Percentiles rank a stretch among this genome's conserved stretches.
phyloP scores from a whole-genome alignment of 2,329 filamentous ascomycete genomes.

The Drechslerella coelobrocha region DNA sequence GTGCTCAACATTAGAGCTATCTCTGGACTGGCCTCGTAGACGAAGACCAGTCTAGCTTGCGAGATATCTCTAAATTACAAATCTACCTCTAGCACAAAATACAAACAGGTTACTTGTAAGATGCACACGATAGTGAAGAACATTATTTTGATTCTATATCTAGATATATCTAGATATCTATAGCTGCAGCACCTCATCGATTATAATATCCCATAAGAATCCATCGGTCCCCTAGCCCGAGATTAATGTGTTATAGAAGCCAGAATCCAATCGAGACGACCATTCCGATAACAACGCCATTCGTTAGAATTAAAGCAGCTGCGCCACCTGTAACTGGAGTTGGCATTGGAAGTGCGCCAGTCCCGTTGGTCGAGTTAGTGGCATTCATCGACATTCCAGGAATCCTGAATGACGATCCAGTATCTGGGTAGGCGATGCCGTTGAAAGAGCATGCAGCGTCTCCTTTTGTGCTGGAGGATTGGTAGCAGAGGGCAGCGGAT shows the following conservation, averaged over 20 bases:
- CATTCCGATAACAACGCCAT: constrained; percentile 29
- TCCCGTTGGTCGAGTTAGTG: constrained; percentile 43
- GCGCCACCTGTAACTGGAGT: constrained; percentile 34
- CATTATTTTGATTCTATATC: too few species aligned
- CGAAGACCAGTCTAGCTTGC: too few species aligned
- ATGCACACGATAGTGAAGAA: too few species aligned
- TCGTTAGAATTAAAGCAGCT: constrained; percentile 26
- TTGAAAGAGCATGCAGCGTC: constrained; percentile 61
- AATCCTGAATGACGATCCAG: constrained; percentile 14
- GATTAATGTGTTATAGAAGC: constrained; percentile 42
- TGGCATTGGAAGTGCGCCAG: constrained; percentile 28
- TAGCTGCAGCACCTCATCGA: too few species aligned
- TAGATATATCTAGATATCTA: too few species aligned
- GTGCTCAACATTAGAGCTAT: too few species aligned
- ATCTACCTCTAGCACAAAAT: too few species aligned
- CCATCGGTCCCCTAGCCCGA: too few species aligned
- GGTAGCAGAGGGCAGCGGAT: constrained; percentile 59
- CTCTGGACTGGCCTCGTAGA: too few species aligned
- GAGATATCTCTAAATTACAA: too few species aligned
- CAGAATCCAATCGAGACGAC: constrained; percentile 32
- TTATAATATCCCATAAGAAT: too few species aligned
- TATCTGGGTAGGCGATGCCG: constrained; percentile 58
- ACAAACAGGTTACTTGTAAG: too few species aligned
- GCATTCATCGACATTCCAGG: constrained; percentile 32
- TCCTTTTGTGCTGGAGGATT: constrained; percentile 58